Evolutionary conservation across 345 rosid species (phyloP).

Genomic region (Hirschfeldia incana): DNA sequence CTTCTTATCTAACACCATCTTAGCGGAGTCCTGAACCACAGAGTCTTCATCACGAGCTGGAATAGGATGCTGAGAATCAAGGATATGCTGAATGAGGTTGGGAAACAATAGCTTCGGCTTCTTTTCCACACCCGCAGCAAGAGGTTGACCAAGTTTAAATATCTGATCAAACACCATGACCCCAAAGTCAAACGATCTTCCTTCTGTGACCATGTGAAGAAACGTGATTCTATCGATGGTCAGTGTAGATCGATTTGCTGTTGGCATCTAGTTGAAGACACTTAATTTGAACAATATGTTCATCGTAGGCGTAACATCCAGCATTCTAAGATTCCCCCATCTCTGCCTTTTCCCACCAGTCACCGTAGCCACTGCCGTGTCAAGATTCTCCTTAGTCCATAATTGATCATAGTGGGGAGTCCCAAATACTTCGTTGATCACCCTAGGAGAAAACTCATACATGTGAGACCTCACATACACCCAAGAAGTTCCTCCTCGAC

Average conservation of each 20-base stretch:
- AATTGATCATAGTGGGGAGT: no score
- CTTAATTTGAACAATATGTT: not conserved
- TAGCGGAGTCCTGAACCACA: not conserved
- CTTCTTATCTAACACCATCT: not conserved
- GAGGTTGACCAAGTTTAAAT: not conserved
- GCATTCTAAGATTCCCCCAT: not conserved
- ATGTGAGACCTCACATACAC: no score
- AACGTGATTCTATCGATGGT: not conserved
- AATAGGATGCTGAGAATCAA: not conserved
- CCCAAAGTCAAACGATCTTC: not conserved
- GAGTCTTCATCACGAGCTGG: not conserved
- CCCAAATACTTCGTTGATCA: no score
- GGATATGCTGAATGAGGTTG: not conserved
- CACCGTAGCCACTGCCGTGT: no score
- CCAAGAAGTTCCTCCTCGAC: no score
- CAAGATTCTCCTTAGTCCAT: no score
- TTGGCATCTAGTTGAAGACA: not conserved
- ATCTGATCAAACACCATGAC: not conserved
- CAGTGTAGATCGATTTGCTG: not conserved
- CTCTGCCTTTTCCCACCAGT: no score
- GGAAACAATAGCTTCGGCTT: not conserved
- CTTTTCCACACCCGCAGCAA: no score
- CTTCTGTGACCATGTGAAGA: not conserved
- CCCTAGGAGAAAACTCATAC: no score
- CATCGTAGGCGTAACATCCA: not conserved